phyloP scores from a whole-genome alignment of 257 asterid species.

The Solanum ahanhuiri region DNA sequence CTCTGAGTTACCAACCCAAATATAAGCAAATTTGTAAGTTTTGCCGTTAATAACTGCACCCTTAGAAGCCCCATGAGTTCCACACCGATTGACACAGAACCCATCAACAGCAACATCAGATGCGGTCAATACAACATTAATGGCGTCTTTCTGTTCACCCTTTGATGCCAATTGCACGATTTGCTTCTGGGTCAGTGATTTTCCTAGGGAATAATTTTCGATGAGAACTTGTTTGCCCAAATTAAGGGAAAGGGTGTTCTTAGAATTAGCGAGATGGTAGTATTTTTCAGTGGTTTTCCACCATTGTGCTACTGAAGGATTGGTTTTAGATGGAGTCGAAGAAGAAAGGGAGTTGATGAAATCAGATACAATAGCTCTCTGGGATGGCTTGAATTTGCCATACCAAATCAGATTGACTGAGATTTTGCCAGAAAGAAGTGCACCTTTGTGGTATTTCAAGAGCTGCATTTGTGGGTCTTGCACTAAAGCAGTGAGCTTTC shows the following conservation, averaged over 20 bases:
- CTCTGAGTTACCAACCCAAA: slow-evolving; percentile 58
- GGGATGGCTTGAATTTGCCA: slow-evolving; percentile 18
- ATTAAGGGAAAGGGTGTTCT: slow-evolving; percentile 13
- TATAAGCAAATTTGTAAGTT: slow-evolving; percentile 38
- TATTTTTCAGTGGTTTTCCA: slow-evolving; percentile 37
- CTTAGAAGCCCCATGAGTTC: slow-evolving; percentile 36
- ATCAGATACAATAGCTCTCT: slow-evolving; percentile 5
- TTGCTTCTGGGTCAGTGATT: slow-evolving; percentile 22
- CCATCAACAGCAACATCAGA: slow-evolving; percentile 43
- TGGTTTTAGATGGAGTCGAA: background rate
- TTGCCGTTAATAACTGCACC: slow-evolving; percentile 8
- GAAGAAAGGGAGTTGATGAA: slow-evolving; percentile 33
- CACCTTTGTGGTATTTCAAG: slow-evolving; percentile 21
- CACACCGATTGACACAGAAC: slow-evolving; percentile 46
- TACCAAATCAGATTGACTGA: slow-evolving; percentile 12
- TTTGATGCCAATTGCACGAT: slow-evolving; percentile 26
- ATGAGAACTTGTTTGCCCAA: slow-evolving; percentile 21
- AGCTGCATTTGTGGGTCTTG: slow-evolving; percentile 5
- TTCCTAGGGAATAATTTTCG: slow-evolving; percentile 30
- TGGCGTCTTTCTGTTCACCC: slow-evolving; percentile 35
- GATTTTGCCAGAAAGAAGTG: slow-evolving; percentile 9
- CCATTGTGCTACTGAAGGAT: slow-evolving; percentile 33
- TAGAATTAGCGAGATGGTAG: slow-evolving; percentile 17
- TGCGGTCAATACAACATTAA: slow-evolving; percentile 44
- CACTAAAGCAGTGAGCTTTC: background rate